Evolutionary conservation across 176 grass and related monocot genomes (phyloP).

Genomic region (Zea mays): Zm-B73-REFERENCE-NAM-5.0 NC_050105.1:127497001-127497500

Average conservation of each 20-base stretch:
- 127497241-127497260: slow-evolving; percentile 55
- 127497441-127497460: slow-evolving; percentile 59
- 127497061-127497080: slow-evolving; percentile 44
- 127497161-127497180: slow-evolving; percentile 59
- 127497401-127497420: slow-evolving; percentile 66
- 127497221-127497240: slow-evolving; percentile 79
- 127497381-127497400: slow-evolving; percentile 55
- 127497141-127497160: slow-evolving; percentile 63
- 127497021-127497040: slow-evolving; percentile 63
- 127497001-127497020: slow-evolving; percentile 48
- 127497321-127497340: slow-evolving; percentile 62
- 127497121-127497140: slow-evolving; percentile 56
- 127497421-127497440: slow-evolving; percentile 41
- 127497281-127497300: slow-evolving; percentile 54
- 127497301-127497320: slow-evolving; percentile 64
- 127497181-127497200: slow-evolving; percentile 66
- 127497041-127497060: slow-evolving; percentile 52
- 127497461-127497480: slow-evolving; percentile 60
- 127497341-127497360: slow-evolving; percentile 58
- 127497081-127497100: slow-evolving; percentile 63
- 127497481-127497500: slow-evolving; percentile 40
- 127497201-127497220: slow-evolving; percentile 37
- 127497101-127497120: slow-evolving; percentile 76
- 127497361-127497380: slow-evolving; percentile 65
- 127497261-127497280: slow-evolving; percentile 45